These are phyloP conservation scores for Diaporthe sp. DNA, from an alignment of 2,329 filamentous ascomycete species.

Conservation along the genomic window DNA sequence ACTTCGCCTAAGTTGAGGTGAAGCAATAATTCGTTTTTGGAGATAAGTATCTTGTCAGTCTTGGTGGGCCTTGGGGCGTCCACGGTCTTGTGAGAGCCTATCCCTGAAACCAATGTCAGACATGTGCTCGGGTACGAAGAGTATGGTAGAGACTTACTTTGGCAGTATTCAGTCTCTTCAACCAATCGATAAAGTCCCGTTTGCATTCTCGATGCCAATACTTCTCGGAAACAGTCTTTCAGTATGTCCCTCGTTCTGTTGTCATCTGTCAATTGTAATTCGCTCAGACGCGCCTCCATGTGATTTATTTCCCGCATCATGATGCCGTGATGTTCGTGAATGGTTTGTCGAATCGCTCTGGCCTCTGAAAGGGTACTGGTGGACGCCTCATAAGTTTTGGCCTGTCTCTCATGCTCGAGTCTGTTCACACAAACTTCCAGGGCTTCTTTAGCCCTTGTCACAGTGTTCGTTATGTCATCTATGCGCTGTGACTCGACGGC, in stretches of 20 bases:
- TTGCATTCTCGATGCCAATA: background rate
- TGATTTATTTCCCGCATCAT: background rate
- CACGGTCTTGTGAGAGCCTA: background rate
- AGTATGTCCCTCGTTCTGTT: background rate
- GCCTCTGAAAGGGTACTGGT: background rate
- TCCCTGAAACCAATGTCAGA: background rate
- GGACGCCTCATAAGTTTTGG: background rate
- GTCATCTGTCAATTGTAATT: background rate
- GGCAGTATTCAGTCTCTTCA: background rate
- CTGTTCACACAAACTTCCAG: background rate
- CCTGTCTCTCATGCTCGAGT: background rate
- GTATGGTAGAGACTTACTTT: background rate
- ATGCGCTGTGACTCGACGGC: background rate
- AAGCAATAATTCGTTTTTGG: background rate
- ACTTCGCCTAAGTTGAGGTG: background rate
- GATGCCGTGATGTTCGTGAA: background rate
- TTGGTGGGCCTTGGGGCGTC: no score
- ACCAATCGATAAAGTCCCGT: background rate
- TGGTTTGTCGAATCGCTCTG: background rate
- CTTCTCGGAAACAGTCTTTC: background rate
- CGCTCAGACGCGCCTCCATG: background rate
- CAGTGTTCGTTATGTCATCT: background rate
- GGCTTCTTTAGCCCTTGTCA: background rate
- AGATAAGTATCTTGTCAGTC: fast-evolving
- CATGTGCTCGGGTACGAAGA: no score